Conservation (phyloP, 2,329 filamentous ascomycete species). For the Pseudogymnoascus sp. region DNA sequence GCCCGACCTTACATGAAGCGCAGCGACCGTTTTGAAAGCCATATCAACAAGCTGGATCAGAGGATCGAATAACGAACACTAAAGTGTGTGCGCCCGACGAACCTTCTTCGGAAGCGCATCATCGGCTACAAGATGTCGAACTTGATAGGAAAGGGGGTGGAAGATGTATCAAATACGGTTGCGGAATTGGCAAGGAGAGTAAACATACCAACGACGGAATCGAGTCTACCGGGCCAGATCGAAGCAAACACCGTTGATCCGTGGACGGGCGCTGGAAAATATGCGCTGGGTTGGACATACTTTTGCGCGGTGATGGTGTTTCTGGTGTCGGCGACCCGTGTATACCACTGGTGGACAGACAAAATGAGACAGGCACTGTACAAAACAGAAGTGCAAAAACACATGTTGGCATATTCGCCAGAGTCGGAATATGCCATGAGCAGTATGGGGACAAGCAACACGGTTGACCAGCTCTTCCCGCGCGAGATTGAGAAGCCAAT, state of each 20-base stretch:
- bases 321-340: conserved; percentile 57
- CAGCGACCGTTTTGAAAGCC: background rate
- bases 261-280: conserved; percentile 75
- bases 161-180: conserved; percentile 21
- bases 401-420: conserved; percentile 50
- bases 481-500: conserved; percentile 48
- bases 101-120: background rate
- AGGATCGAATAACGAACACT: background rate
- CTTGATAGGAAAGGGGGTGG: conserved; percentile 1
- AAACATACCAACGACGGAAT: conserved; percentile 49
- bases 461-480: conserved; percentile 63
- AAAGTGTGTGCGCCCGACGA: background rate
- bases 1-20: background rate
- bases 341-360: conserved; percentile 88
- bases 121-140: background rate
- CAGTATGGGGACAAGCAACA: conserved; percentile 44
- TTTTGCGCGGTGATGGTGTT: conserved; percentile 68
- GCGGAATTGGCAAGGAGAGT: conserved; percentile 37
- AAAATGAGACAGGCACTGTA: conserved; percentile 84
- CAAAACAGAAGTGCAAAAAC: conserved; percentile 68
- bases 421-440: conserved; percentile 53
- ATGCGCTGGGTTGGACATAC: conserved; percentile 80
- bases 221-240: conserved; percentile 51
- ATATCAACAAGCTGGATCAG: background rate
- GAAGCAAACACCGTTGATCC: conserved; percentile 64